Evolutionary conservation across 345 rosid genomes (phyloP).

Genomic region (Camelina hispida): DNA sequence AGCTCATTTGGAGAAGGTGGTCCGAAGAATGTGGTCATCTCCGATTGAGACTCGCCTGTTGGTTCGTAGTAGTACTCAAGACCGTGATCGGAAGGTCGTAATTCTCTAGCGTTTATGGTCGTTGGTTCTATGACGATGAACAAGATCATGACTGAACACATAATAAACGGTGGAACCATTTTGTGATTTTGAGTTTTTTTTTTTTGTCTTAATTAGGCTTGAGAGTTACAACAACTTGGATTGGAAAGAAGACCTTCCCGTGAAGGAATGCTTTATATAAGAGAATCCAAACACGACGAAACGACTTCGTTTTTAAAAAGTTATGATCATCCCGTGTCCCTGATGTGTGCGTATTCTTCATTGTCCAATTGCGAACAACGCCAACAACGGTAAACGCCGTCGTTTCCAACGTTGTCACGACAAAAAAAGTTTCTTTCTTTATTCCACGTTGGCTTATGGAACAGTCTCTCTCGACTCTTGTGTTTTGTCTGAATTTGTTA

Average conservation of each 20-base stretch:
- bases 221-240: neutral
- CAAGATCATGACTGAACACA: conserved; percentile 21
- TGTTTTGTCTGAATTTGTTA: conserved; percentile 32
- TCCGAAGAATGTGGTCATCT: conserved; percentile 63
- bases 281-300: neutral
- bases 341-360: neutral
- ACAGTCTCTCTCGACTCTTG: conserved; percentile 39
- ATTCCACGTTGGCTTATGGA: conserved; percentile 22
- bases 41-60: conserved; percentile 46
- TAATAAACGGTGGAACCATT: conserved; percentile 26
- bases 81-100: conserved; percentile 80
- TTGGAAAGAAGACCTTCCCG: neutral
- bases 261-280: conserved; percentile 26
- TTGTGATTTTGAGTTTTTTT: neutral
- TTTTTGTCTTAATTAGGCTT: neutral
- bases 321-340: neutral
- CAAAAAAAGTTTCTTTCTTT: neutral
- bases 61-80: conserved; percentile 59
- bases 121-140: conserved; percentile 30
- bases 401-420: neutral
- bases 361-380: neutral
- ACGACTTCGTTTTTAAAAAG: conserved; percentile 13
- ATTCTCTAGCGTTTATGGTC: conserved; percentile 47
- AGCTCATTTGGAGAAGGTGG: conserved; percentile 36
- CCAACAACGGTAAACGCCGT: neutral